Conservation (phyloP, 164 flowering plant species). For the Platanus orientalis region DNA sequence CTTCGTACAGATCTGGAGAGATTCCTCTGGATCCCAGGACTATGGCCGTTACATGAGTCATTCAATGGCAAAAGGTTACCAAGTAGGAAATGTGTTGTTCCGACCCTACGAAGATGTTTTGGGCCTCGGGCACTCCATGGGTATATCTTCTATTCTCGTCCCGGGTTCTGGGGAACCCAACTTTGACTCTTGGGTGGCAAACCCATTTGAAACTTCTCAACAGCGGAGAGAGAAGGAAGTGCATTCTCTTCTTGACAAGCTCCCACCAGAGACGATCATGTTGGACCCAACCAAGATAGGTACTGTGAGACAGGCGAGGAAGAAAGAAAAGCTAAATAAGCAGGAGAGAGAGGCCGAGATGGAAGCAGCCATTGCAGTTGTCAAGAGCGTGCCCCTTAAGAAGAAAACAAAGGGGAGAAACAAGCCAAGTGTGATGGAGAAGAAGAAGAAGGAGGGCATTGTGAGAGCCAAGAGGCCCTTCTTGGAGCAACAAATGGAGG, state of each 20-base stretch:
- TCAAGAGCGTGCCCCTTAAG: conserved; percentile 37
- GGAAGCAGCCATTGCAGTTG: conserved; percentile 70
- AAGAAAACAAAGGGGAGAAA: conserved; percentile 88
- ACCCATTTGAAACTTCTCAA: conserved; percentile 78
- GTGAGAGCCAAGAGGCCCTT: conserved; percentile 67
- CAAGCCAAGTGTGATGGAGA: conserved; percentile 61
- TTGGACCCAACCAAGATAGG: conserved; percentile 81
- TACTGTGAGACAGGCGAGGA: conserved; percentile 39
- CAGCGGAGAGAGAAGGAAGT: conserved; percentile 89
- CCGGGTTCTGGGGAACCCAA: conserved; percentile 97
- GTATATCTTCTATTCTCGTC: conserved; percentile 75
- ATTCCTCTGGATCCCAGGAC: conserved; percentile 41
- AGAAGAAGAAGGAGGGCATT: conserved; percentile 55
- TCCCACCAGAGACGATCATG: conserved; percentile 92
- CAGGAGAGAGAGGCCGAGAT: conserved; percentile 60
- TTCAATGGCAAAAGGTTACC: conserved; percentile 83
- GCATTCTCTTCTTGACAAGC: conserved; percentile 74
- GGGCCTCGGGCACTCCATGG: conserved; percentile 86
- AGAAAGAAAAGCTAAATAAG: conserved; percentile 53
- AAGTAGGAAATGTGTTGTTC: conserved; percentile 51
- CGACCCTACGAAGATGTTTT: conserved; percentile 91
- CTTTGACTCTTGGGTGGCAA: conserved; percentile 90
- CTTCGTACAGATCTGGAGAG: conserved; percentile 49
- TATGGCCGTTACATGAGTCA: conserved; percentile 78
- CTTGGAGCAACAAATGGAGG: conserved; percentile 48